Conservation (phyloP, 2,329 filamentous ascomycete species). For the Sclerotinia nivalis region DNA sequence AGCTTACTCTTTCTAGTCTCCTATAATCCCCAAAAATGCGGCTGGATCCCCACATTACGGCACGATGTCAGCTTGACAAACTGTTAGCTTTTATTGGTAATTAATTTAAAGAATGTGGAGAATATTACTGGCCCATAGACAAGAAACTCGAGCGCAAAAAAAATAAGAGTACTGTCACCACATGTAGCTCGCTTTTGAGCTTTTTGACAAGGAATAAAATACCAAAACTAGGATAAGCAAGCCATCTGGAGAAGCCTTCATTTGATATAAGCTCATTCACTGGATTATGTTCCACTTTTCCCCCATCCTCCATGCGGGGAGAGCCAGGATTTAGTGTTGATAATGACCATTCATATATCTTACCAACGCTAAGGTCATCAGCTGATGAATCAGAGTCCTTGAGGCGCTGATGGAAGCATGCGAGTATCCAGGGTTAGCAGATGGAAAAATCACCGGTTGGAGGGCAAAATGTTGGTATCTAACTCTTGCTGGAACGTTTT, state of each 20-base stretch:
- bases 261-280: neutral
- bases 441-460: neutral
- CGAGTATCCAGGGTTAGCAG: neutral
- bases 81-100: neutral
- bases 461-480: neutral
- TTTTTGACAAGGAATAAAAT: neutral
- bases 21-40: neutral
- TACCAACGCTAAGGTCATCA: slow-evolving; percentile 10
- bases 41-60: neutral
- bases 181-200: neutral
- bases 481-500: neutral
- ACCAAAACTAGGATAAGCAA: neutral
- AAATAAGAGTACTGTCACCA: neutral
- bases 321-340: neutral
- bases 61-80: neutral
- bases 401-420: slow-evolving; percentile 8
- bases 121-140: neutral
- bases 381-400: slow-evolving; percentile 8
- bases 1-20: neutral
- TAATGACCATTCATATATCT: slow-evolving; percentile 1
- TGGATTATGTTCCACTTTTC: slow-evolving; percentile 7
- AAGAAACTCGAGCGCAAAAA: neutral
- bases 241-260: neutral
- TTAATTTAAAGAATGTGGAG: neutral
- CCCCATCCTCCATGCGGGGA: slow-evolving; percentile 11